Conservation (phyloP, 2,329 filamentous ascomycete species). For the Ceratocystis colombiana region DNA sequence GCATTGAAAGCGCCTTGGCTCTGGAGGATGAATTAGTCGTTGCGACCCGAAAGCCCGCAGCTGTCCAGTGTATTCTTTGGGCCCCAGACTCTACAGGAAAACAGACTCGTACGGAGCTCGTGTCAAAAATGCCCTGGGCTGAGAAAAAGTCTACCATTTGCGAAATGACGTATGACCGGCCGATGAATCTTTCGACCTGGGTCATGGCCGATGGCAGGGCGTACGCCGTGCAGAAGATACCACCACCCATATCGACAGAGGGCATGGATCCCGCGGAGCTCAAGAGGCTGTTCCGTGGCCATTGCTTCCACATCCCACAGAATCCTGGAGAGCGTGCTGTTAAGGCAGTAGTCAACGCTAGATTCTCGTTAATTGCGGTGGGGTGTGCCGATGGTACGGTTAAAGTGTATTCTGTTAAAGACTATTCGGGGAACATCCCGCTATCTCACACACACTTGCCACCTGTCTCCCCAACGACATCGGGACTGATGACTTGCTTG, state of each 20-base stretch:
- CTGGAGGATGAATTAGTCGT: slow-evolving; percentile 89
- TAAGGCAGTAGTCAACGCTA: slow-evolving; percentile 77
- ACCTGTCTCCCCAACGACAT: slow-evolving; percentile 55
- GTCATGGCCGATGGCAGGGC: slow-evolving; percentile 76
- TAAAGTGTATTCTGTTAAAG: slow-evolving; percentile 81
- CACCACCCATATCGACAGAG: slow-evolving; percentile 32
- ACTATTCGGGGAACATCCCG: slow-evolving; percentile 88
- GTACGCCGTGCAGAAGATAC: slow-evolving; percentile 76
- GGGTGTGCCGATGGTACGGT: slow-evolving; percentile 72
- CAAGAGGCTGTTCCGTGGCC: slow-evolving; percentile 71
- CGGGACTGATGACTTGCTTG: slow-evolving; percentile 63
- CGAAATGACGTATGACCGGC: slow-evolving; percentile 87
- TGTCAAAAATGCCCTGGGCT: slow-evolving; percentile 79
- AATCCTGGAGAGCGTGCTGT: slow-evolving; percentile 51
- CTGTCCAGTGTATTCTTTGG: slow-evolving; percentile 96
- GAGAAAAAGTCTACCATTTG: slow-evolving; percentile 64
- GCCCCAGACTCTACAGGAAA: slow-evolving; percentile 68
- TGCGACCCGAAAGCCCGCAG: slow-evolving; percentile 79
- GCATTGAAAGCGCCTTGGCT: slow-evolving; percentile 77
- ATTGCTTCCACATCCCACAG: slow-evolving; percentile 75
- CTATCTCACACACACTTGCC: slow-evolving; percentile 67
- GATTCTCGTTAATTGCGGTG: slow-evolving; percentile 86
- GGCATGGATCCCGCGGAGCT: slow-evolving; percentile 32
- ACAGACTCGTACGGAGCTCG: slow-evolving; percentile 82
- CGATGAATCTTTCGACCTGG: slow-evolving; percentile 95